A percentile compares a stretch with the other conserved stretches of the same genome.
Conservation (phyloP, 2,329 filamentous ascomycete genomes). For the Graphium sp. region DNA sequence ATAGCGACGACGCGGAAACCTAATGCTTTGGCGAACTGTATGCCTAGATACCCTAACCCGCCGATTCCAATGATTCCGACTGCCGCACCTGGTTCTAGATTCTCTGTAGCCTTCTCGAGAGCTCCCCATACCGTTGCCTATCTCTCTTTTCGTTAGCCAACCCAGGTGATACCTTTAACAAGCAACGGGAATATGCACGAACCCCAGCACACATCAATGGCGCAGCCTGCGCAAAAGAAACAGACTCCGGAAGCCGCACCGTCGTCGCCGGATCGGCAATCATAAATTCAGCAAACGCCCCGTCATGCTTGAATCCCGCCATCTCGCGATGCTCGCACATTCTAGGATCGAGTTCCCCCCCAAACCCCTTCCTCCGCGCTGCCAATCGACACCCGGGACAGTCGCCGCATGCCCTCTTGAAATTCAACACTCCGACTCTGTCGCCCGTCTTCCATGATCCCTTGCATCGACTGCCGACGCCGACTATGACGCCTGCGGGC, state of each 20-base stretch:
- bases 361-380: conserved; percentile 4
- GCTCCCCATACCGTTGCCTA: conserved; percentile 16
- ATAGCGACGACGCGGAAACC: conserved; percentile 17
- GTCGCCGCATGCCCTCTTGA: conserved; percentile 13
- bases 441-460: conserved; percentile 14
- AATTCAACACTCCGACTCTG: conserved; percentile 17
- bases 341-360: conserved; percentile 12
- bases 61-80: conserved; percentile 17
- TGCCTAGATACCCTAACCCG: conserved; percentile 16
- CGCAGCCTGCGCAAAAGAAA: conserved; percentile 16
- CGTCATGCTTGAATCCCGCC: conserved; percentile 16
- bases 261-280: conserved; percentile 13
- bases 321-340: conserved; percentile 15
- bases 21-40: conserved; percentile 17
- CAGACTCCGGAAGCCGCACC: conserved; percentile 10
- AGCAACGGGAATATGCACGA: conserved; percentile 6
- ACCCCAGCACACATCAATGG: conserved; percentile 18
- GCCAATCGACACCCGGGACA: conserved; percentile 13
- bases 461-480: conserved; percentile 10
- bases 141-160: too few relatives aligned
- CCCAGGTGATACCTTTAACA: too few relatives aligned
- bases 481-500: conserved; percentile 14
- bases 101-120: conserved; percentile 12
- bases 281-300: conserved; percentile 17
- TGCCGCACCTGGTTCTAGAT: conserved; percentile 8